Evolutionary conservation across 139 green algal genomes (phyloP).

Genomic region (Chlamydomonas schloesseri): DNA sequence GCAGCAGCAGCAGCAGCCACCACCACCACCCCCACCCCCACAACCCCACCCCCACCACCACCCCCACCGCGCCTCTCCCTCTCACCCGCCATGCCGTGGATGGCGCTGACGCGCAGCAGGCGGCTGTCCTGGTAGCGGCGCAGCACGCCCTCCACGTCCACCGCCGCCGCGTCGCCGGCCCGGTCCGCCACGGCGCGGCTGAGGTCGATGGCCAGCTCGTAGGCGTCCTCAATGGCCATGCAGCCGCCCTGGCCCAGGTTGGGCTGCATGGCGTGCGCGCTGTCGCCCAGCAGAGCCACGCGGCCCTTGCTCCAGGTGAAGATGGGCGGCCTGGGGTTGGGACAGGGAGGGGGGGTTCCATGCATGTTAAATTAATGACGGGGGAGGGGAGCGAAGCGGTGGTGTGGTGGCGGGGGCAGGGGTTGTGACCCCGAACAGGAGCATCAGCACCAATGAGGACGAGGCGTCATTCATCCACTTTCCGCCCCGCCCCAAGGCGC

Average conservation of each 20-base stretch:
- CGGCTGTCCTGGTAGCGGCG: slow-evolving; percentile 75
- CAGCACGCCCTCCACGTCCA: slow-evolving; percentile 41
- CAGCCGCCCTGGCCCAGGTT: slow-evolving; percentile 97
- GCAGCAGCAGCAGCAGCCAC: too few relatives aligned
- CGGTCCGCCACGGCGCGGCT: slow-evolving; percentile 45
- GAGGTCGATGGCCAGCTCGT: slow-evolving; percentile 79
- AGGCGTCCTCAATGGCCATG: slow-evolving; percentile 95
- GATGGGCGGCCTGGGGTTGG: slow-evolving; percentile 65
- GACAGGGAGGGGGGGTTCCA: too few relatives aligned
- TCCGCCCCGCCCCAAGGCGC: too few relatives aligned
- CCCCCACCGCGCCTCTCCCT: too few relatives aligned
- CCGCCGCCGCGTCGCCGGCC: not conserved
- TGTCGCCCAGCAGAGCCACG: slow-evolving; percentile 94
- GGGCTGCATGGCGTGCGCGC: slow-evolving; percentile 98
- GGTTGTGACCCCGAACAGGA: too few relatives aligned
- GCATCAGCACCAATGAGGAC: too few relatives aligned
- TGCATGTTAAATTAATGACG: too few relatives aligned
- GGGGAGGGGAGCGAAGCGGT: too few relatives aligned
- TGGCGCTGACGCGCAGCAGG: slow-evolving; percentile 80
- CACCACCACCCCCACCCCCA: too few relatives aligned
- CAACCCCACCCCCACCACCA: too few relatives aligned
- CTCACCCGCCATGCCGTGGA: slow-evolving; percentile 89
- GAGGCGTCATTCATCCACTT: too few relatives aligned
- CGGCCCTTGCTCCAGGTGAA: slow-evolving; percentile 87
- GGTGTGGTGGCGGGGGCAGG: too few relatives aligned